Evolutionary conservation across 192 early-diverging fungal species (phyloP).

Genomic region (Rhizoclosmatium globosum): DNA sequence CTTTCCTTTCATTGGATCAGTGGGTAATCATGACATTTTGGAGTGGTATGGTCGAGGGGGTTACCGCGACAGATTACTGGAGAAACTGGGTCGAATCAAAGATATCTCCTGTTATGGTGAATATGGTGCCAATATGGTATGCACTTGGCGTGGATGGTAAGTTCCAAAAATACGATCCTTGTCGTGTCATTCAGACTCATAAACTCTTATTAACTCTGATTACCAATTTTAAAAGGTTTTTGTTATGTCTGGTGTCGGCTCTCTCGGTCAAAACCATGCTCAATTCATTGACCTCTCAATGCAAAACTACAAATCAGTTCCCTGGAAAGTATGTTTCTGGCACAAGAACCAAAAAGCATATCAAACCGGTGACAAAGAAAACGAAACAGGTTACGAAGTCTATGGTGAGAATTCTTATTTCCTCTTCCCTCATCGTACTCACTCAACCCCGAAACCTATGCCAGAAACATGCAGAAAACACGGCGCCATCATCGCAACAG

Average conservation of each 20-base stretch:
- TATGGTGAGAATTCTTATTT: slow-evolving; percentile 25
- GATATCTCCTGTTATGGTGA: slow-evolving; percentile 47
- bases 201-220: neutral
- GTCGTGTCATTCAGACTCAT: neutral
- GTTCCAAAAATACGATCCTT: neutral
- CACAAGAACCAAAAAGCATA: slow-evolving; percentile 54
- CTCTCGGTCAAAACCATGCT: slow-evolving; percentile 43
- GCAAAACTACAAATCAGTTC: slow-evolving; percentile 24
- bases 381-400: slow-evolving; percentile 51
- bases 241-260: slow-evolving; percentile 47
- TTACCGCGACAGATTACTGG: slow-evolving; percentile 40
- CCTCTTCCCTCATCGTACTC: neutral
- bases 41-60: slow-evolving; percentile 43
- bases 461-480: slow-evolving; percentile 44
- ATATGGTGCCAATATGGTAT: slow-evolving; percentile 44
- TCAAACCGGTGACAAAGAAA: slow-evolving; percentile 47
- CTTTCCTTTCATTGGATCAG: slow-evolving; percentile 40
- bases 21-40: slow-evolving; percentile 53
- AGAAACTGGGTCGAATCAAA: slow-evolving; percentile 2
- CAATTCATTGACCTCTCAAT: slow-evolving; percentile 33
- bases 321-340: slow-evolving; percentile 52
- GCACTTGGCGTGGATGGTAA: slow-evolving; percentile 40
- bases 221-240: slow-evolving; percentile 19
- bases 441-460: neutral
- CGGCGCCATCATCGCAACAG: slow-evolving; percentile 47